A percentile compares a stretch with the other conserved stretches of the same genome.
These are phyloP conservation scores for Colletotrichum tofieldiae DNA, from an alignment of 2,329 filamentous ascomycete genomes.

Conservation along the genomic window DNA sequence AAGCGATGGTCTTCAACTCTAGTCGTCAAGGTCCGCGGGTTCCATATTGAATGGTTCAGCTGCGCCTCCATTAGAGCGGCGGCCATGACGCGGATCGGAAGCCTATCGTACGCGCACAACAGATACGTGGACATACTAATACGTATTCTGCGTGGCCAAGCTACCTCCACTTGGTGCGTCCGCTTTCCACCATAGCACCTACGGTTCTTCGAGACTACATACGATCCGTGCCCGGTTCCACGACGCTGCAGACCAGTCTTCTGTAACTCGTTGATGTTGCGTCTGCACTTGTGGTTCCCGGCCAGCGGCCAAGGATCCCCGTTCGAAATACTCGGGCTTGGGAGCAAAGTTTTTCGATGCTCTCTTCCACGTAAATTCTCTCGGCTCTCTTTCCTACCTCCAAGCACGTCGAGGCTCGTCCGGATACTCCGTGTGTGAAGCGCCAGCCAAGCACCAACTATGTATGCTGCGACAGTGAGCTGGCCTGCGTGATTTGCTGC, in stretches of 20 bases:
- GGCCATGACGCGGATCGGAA: constrained; percentile 38
- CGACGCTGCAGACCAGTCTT: constrained; percentile 7
- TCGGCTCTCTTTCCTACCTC: background rate
- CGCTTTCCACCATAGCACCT: background rate
- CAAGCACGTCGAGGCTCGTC: background rate
- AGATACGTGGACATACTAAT: constrained; percentile 16
- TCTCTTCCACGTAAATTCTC: constrained; percentile 17
- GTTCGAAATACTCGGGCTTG: background rate
- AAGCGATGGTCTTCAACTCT: constrained; percentile 21
- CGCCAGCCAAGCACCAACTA: background rate
- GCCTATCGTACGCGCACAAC: constrained; percentile 14
- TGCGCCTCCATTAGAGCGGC: constrained; percentile 35
- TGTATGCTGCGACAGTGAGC: too few relatives aligned
- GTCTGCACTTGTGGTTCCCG: constrained; percentile 7
- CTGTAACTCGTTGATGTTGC: background rate
- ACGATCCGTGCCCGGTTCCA: constrained; percentile 19
- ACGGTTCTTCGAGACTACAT: background rate
- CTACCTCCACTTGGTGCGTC: constrained; percentile 14
- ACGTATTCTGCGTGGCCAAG: background rate
- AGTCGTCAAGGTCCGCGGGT: constrained; percentile 24
- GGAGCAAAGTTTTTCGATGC: background rate
- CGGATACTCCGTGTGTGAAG: background rate
- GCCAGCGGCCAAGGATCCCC: constrained; percentile 9
- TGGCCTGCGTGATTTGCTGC: too few relatives aligned
- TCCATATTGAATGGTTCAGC: constrained; percentile 34